These are phyloP conservation scores for Yamadazyma membranifaciens DNA, from an alignment of 1,139 yeast genomes.

Conservation along the genomic window DNA sequence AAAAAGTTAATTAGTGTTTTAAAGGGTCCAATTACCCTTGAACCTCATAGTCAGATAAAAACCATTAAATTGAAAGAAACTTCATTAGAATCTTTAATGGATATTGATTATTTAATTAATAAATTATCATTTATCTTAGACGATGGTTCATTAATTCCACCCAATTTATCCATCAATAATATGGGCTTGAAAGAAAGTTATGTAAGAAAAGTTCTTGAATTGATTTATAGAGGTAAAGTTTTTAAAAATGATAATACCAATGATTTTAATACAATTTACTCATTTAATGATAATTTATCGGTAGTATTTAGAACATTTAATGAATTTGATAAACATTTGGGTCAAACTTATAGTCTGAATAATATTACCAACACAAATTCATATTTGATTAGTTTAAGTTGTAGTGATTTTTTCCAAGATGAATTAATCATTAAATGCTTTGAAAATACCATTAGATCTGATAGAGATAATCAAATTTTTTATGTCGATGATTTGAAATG, in stretches of 20 bases:
- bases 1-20: slow-evolving; percentile 57
- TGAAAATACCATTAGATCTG: slow-evolving; percentile 52
- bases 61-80: slow-evolving; percentile 52
- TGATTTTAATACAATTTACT: slow-evolving; percentile 36
- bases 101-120: slow-evolving; percentile 49
- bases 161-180: slow-evolving; percentile 31
- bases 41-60: slow-evolving; percentile 43
- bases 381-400: slow-evolving; percentile 55
- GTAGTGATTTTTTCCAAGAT: slow-evolving; percentile 58
- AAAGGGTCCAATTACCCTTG: slow-evolving; percentile 55
- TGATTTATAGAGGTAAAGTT: slow-evolving; percentile 40
- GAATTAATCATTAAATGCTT: slow-evolving; percentile 61
- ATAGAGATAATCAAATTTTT: slow-evolving; percentile 51
- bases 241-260: slow-evolving; percentile 15
- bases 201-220: slow-evolving; percentile 49
- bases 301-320: slow-evolving; percentile 34
- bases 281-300: slow-evolving; percentile 39
- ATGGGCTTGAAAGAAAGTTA: slow-evolving; percentile 40
- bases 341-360: slow-evolving; percentile 24
- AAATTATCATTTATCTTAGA: slow-evolving; percentile 46
- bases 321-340: slow-evolving; percentile 42
- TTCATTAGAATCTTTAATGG: slow-evolving; percentile 52
- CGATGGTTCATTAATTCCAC: slow-evolving; percentile 56
- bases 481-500: slow-evolving; percentile 64
- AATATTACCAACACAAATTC: slow-evolving; percentile 26